A percentile compares a stretch with the other conserved stretches of the same genome.
Conservation (phyloP, 2,329 filamentous ascomycete species). For the Clathrospora elynae region DNA sequence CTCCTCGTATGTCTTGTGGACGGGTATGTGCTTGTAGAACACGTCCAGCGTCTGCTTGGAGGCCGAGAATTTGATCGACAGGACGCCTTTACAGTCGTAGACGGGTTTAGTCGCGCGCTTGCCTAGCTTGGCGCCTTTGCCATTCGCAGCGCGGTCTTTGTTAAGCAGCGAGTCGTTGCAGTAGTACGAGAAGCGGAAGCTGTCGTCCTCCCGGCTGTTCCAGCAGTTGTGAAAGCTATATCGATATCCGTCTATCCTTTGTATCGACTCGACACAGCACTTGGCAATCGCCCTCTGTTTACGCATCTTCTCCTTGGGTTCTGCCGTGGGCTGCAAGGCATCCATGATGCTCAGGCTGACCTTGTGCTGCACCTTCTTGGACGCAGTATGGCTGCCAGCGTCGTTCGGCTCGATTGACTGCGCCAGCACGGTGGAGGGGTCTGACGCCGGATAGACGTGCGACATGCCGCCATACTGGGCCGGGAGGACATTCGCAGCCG, state of each 20-base stretch:
- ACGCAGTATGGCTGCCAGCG: conserved; percentile 4
- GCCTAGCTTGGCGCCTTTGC: conserved; percentile 47
- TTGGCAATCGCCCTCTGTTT: conserved; percentile 56
- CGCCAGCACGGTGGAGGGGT: conserved; percentile 34
- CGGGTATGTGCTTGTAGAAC: conserved; percentile 54
- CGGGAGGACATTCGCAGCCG: conserved; percentile 31
- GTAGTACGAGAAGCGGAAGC: conserved; percentile 55
- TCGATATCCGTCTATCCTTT: conserved; percentile 53
- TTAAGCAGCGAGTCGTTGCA: conserved; percentile 59
- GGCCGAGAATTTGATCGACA: conserved; percentile 56
- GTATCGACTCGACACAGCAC: conserved; percentile 51
- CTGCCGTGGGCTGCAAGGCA: conserved; percentile 41
- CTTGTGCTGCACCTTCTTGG: conserved; percentile 29
- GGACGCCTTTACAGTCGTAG: conserved; percentile 56
- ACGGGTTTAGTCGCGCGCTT: conserved; percentile 52
- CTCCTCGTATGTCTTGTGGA: conserved; percentile 55
- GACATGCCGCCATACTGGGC: conserved; percentile 25
- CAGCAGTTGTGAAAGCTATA: conserved; percentile 59
- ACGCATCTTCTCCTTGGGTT: conserved; percentile 51
- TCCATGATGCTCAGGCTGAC: conserved; percentile 44
- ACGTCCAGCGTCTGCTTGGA: conserved; percentile 51
- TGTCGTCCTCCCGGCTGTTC: conserved; percentile 54
- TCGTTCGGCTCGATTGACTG: conserved; percentile 15
- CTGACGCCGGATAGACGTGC: conserved; percentile 33
- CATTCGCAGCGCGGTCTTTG: conserved; percentile 56